Conservation (phyloP, 805 yeast species). For the Candida nitratophila region DNA sequence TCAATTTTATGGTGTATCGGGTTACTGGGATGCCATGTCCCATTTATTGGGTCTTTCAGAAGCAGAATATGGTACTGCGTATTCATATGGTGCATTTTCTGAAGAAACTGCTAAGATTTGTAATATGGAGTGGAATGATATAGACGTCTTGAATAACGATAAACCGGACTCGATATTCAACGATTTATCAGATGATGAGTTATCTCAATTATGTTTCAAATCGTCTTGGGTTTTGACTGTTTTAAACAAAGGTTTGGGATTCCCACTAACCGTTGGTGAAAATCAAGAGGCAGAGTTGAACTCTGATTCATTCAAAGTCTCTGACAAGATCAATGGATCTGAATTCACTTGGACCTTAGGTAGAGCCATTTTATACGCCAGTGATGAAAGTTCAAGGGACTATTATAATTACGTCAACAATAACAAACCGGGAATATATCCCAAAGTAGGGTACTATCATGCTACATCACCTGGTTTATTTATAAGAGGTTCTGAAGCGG, state of each 20-base stretch:
- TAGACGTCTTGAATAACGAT: conserved; percentile 27
- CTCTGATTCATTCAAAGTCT: conserved; percentile 35
- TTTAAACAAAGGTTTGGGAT: conserved; percentile 54
- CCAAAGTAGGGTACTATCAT: conserved; percentile 38
- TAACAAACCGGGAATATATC: conserved; percentile 7
- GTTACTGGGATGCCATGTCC: conserved; percentile 59
- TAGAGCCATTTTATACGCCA: conserved; percentile 53
- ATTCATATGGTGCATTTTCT: conserved; percentile 38
- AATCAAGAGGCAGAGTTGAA: conserved; percentile 10
- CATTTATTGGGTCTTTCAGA: conserved; percentile 30
- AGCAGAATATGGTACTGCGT: conserved; percentile 27
- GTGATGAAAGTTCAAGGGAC: conserved; percentile 41
- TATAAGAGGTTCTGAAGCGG: conserved; percentile 47
- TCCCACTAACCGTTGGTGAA: conserved; percentile 40
- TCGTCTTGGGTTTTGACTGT: conserved; percentile 52
- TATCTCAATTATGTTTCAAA: conserved; percentile 52
- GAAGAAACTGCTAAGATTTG: conserved; percentile 41
- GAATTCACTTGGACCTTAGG: conserved; percentile 96
- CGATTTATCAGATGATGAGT: conserved; percentile 35
- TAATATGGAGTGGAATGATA: conserved; percentile 30
- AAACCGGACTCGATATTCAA: conserved; percentile 10
- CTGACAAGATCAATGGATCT: conserved; percentile 63
- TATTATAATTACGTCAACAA: conserved; percentile 26
- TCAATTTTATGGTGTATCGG: conserved; percentile 59
- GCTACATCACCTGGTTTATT: conserved; percentile 41